A percentile compares a stretch with the other conserved stretches of the same genome.
phyloP scores from a whole-genome alignment of 495 filamentous ascomycete species.

The Ramalina peruviana region DNA sequence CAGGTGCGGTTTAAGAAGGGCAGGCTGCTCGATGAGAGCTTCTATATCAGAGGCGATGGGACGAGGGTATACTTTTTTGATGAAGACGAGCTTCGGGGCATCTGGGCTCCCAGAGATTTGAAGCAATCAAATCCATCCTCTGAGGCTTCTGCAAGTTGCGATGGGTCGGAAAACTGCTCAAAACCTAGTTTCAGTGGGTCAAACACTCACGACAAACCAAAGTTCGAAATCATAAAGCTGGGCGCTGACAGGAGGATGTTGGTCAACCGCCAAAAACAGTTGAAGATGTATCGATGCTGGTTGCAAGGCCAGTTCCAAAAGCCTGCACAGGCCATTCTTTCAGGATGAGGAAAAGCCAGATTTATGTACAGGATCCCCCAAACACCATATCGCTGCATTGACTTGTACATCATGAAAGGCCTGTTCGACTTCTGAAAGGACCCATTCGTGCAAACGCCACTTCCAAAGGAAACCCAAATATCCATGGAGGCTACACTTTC shows the following conservation, averaged over 20 bases:
- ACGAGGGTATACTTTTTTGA: conserved; percentile 98
- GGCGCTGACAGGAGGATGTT: conserved; percentile 76
- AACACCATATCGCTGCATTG: neutral
- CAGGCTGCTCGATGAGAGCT: conserved; percentile 85
- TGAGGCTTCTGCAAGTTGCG: conserved; percentile 2
- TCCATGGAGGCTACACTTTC: neutral
- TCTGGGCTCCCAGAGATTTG: conserved; percentile 41
- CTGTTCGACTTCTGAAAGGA: too few species aligned
- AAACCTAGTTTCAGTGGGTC: neutral
- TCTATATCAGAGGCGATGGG: conserved; percentile 89
- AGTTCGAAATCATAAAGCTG: conserved; percentile 60
- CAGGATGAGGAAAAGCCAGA: neutral
- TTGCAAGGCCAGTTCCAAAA: conserved; percentile 85
- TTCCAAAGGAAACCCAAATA: neutral
- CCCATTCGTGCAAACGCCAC: neutral
- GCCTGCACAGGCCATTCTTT: conserved; percentile 18
- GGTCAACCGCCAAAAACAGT: conserved; percentile 74
- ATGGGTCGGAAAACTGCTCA: neutral
- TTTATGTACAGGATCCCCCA: neutral
- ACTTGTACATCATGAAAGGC: too few species aligned
- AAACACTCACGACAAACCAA: neutral
- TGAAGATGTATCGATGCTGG: conserved; percentile 98
- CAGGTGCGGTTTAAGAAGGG: conserved; percentile 95
- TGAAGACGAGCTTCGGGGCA: conserved; percentile 58
- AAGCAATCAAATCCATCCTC: neutral